Evolutionary conservation across 1,284 basidiomycete genomes (phyloP).

Genomic region (Tylopilus sp.): DNA sequence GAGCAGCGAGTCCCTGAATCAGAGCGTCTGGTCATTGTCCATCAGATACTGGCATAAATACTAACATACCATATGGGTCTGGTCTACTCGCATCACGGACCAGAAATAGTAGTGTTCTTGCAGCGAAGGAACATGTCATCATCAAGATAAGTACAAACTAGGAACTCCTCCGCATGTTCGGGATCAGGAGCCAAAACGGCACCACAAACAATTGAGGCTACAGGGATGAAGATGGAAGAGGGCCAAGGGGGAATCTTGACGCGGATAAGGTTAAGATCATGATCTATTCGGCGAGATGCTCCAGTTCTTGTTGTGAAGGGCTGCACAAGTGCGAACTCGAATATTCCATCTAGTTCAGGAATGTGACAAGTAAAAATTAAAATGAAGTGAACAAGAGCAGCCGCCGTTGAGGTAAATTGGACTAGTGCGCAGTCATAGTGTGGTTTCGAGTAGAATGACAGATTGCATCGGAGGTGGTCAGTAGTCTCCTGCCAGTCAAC

Average conservation of each 20-base stretch:
- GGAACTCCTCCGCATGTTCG: background rate
- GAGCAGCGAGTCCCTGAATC: too few species aligned
- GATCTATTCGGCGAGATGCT: background rate
- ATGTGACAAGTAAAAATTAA: background rate
- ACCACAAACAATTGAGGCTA: background rate
- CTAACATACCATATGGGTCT: too few species aligned
- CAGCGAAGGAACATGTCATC: background rate
- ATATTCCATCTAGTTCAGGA: background rate
- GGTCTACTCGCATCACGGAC: too few species aligned
- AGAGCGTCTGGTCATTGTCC: too few species aligned
- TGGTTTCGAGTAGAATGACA: background rate
- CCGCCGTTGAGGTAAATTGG: background rate
- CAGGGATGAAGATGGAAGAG: background rate
- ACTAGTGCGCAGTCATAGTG: background rate
- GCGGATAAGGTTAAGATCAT: background rate
- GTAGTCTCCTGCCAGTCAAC: background rate
- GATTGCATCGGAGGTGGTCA: background rate
- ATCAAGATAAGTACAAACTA: background rate
- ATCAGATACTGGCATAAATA: too few species aligned
- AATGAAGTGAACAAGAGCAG: background rate
- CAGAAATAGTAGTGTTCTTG: background rate
- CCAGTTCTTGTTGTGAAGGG: background rate
- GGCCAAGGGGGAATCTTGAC: background rate
- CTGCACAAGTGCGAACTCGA: background rate
- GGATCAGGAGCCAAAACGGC: background rate